Conservation (phyloP, 108 stramenopile species). For the Discostella pseudostelligera region DNA sequence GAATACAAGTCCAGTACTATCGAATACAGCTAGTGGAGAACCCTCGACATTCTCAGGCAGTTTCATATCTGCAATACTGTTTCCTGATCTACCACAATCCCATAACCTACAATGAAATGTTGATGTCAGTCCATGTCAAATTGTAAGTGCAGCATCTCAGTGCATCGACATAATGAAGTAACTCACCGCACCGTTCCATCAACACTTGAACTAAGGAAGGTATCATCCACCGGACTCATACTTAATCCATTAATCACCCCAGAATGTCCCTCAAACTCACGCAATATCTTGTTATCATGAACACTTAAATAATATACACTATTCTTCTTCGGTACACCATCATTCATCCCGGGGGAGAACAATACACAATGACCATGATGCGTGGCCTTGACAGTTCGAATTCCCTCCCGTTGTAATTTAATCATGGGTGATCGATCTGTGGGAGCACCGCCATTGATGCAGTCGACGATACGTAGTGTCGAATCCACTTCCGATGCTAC, state of each 20-base stretch:
- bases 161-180: background rate
- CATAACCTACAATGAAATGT: conserved; percentile 47
- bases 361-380: conserved; percentile 75
- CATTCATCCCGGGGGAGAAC: conserved; percentile 28
- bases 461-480: conserved; percentile 60
- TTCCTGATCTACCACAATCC: conserved; percentile 67
- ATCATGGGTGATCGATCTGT: conserved; percentile 51
- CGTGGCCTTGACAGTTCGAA: conserved; percentile 50
- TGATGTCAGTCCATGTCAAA: background rate
- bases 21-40: conserved; percentile 62
- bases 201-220: conserved; percentile 62
- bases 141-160: background rate
- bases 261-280: conserved; percentile 78
- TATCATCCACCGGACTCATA: conserved; percentile 78
- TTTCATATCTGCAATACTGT: conserved; percentile 59
- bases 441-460: conserved; percentile 42
- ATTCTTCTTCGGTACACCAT: conserved; percentile 31
- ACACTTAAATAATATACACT: conserved; percentile 62
- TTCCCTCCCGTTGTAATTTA: conserved; percentile 60
- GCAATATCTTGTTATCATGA: conserved; percentile 81
- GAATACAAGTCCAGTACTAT: conserved; percentile 83
- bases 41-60: conserved; percentile 51
- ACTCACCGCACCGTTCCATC: conserved; percentile 70
- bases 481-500: conserved; percentile 68
- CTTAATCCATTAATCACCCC: conserved; percentile 55